Percentiles rank a stretch among this genome's conserved stretches.
phyloP scores from a whole-genome alignment of 441 rosid genomes.

The Lepidium campestre region DNA sequence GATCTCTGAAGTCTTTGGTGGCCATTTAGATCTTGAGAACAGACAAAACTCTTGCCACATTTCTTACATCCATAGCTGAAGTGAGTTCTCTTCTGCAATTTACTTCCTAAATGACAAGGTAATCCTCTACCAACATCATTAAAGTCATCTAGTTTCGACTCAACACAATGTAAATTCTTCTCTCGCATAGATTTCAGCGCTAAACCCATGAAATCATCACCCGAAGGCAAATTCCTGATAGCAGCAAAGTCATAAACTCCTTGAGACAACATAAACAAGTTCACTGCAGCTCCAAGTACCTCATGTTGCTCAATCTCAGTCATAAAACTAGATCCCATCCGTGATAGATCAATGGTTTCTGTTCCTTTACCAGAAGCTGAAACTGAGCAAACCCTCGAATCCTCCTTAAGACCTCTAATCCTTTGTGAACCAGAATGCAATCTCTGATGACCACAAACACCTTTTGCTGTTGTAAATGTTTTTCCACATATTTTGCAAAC shows the following conservation, averaged over 20 bases:
- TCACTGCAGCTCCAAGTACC: constrained; percentile 39
- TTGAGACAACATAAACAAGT: constrained; percentile 55
- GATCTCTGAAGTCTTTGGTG: constrained; percentile 44
- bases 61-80: constrained; percentile 30
- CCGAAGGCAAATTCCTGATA: not conserved
- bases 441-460: not conserved
- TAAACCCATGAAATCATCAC: not conserved
- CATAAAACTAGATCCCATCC: not conserved
- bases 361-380: constrained; percentile 14
- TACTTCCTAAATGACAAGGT: not conserved
- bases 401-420: not conserved
- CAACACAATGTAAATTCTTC: too few relatives aligned
- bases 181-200: not conserved
- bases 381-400: not conserved
- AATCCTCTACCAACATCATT: not conserved
- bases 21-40: constrained; percentile 49
- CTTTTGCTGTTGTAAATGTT: not conserved
- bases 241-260: constrained; percentile 24
- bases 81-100: not conserved
- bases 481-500: not conserved
- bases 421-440: not conserved
- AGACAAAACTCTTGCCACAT: constrained; percentile 41
- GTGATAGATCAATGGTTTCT: too few relatives aligned
- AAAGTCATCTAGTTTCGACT: too few relatives aligned
- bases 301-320: constrained; percentile 35